Conservation (phyloP, 306 rosid species). For the Canavalia ensiformis region DNA sequence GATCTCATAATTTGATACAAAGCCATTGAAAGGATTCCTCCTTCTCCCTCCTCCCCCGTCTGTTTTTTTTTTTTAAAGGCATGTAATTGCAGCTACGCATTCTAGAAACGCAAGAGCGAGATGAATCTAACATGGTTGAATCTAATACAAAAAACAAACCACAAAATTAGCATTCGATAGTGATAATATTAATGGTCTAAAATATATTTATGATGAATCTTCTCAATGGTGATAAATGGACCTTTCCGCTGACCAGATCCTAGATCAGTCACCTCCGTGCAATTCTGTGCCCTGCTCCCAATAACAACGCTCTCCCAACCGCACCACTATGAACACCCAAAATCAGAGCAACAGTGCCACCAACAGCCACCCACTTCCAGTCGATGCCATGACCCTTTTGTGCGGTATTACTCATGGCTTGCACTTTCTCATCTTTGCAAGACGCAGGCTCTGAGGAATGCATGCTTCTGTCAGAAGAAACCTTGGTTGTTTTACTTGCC, state of each 20-base stretch:
- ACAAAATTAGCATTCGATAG: constrained; percentile 44
- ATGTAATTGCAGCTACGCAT: constrained; percentile 37
- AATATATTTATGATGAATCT: constrained; percentile 44
- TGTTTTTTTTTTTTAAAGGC: not conserved
- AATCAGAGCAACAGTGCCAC: constrained; percentile 92
- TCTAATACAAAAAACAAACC: constrained; percentile 25
- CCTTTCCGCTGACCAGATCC: constrained; percentile 32
- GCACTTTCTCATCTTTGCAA: constrained; percentile 55
- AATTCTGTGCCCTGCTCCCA: constrained; percentile 92
- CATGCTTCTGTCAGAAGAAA: constrained; percentile 57
- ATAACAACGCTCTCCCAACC: constrained; percentile 77
- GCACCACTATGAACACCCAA: constrained; percentile 89
- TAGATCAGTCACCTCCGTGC: constrained; percentile 66
- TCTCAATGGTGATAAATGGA: constrained; percentile 40
- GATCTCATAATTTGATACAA: not conserved
- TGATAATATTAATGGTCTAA: constrained; percentile 33
- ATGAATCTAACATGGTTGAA: constrained; percentile 20
- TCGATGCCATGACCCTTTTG: constrained; percentile 67
- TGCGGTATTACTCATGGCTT: constrained; percentile 36
- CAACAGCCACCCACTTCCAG: constrained; percentile 96
- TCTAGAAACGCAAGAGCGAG: constrained; percentile 11
- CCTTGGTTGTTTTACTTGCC: constrained; percentile 82
- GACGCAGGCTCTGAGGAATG: constrained; percentile 56
- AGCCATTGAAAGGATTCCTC: not conserved
- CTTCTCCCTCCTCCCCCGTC: too few relatives aligned